These are phyloP conservation scores for Epichloe hybrida DNA, from an alignment of 2,329 filamentous ascomycete genomes.

Conservation along the genomic window DNA sequence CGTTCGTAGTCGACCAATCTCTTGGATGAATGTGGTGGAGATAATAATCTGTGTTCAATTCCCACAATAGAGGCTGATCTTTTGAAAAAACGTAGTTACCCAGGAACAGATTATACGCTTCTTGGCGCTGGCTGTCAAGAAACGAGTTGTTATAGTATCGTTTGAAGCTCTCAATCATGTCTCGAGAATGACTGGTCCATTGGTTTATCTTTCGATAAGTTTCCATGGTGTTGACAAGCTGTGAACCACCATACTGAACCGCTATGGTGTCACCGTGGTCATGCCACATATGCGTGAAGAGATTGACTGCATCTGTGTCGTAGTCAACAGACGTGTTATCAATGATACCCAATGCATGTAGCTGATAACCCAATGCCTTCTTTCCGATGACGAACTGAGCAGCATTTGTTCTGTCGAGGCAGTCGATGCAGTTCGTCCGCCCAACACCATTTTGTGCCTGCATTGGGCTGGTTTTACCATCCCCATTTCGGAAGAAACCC, in stretches of 20 bases:
- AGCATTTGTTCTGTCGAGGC: slow-evolving; percentile 90
- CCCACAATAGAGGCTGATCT: slow-evolving; percentile 93
- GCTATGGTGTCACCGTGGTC: slow-evolving; percentile 97
- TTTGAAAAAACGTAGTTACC: slow-evolving; percentile 88
- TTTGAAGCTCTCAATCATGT: slow-evolving; percentile 99
- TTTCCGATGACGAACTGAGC: slow-evolving; percentile 98
- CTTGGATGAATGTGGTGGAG: slow-evolving; percentile 81
- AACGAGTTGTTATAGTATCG: slow-evolving; percentile 99
- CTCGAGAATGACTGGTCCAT: slow-evolving; percentile 92
- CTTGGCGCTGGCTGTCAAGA: slow-evolving; percentile 90
- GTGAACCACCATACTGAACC: slow-evolving; percentile 92
- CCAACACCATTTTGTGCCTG: slow-evolving; percentile 84
- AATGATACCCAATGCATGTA: slow-evolving; percentile 83
- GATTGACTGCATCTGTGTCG: slow-evolving; percentile 88
- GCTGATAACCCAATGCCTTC: slow-evolving; percentile 77
- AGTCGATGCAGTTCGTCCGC: slow-evolving; percentile 96
- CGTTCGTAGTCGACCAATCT: slow-evolving; percentile 48
- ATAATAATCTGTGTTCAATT: slow-evolving; percentile 88
- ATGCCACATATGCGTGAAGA: slow-evolving; percentile 97
- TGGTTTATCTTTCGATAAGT: slow-evolving; percentile 98
- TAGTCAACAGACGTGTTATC: slow-evolving; percentile 69
- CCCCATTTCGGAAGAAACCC: slow-evolving; percentile 90
- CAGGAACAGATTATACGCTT: slow-evolving; percentile 93
- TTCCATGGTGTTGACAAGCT: slow-evolving; percentile 97
- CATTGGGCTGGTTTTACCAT: slow-evolving; percentile 45